Base-by-base conservation (phyloP, 1,139 yeast genomes). In the Lodderomyces beijingensis region DNA sequence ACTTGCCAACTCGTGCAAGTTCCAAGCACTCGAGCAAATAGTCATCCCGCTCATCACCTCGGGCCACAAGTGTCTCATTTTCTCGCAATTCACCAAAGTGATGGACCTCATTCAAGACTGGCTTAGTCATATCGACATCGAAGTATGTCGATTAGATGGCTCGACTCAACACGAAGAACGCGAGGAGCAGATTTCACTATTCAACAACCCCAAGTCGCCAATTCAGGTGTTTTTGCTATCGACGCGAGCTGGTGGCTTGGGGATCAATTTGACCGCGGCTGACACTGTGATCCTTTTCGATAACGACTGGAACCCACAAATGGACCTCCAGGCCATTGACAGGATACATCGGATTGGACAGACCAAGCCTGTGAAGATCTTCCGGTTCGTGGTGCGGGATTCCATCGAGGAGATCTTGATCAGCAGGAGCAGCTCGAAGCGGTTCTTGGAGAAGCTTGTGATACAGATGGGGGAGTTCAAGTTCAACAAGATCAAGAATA, bases 291-390 rank as follows among this genome's bases (percentile, higher is more conserved):
- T 91, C 3, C 50, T 91, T 11, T 88, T 86, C 52, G 98, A 91
- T 50, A 83, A 86, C 39, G 97, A 91, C 53, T 89, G 97, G 96
- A 91, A 91, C 49, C 98, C 98, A 0, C 97, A 91, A 51, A 89
- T 87, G 45, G 97, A 91, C 55, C 61, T 88, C 32, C 98, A 91
- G 53, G 97, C 97, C 0, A 91, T 91, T 75, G 97, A 89, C 50
- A 69, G 98, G 38, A 94, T 86, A 10, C 97, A 91, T 54, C 67
- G 98, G 50, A 86, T 91, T 37, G 97, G 98, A 0, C 98, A 91
- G 55, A 68, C 62, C 1, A 77, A 73, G 34, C 96, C 96, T 0
- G 95, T 88, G 2, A 69, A 86, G 28, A 75, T 91, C 1, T 86
- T 77, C 50, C 70, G 97, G 39, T 68, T 91, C 27, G 79, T 88